phyloP scores from a whole-genome alignment of 495 filamentous ascomycete genomes.

The Cryomyces antarcticus region DNA sequence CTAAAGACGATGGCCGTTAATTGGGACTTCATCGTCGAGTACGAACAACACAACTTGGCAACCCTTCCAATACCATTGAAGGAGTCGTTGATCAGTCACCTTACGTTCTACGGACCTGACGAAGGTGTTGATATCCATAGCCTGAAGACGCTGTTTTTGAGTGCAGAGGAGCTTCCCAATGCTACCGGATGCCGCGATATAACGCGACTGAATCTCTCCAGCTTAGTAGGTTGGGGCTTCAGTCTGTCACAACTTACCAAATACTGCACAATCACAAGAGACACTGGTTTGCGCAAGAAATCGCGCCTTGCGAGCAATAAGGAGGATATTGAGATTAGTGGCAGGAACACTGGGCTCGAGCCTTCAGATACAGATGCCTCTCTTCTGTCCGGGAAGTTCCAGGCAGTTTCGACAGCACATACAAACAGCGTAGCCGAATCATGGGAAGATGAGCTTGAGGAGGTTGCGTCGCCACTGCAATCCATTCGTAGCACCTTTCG shows the following conservation, averaged over 20 bases:
- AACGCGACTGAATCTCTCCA: conserved; percentile 40
- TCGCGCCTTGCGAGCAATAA: not conserved
- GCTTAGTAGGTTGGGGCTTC: conserved; percentile 26
- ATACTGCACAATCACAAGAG: not conserved
- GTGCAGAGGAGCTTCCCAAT: conserved; percentile 12
- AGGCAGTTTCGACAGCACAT: not conserved
- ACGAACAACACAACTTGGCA: conserved; percentile 45
- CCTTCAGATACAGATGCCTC: too few species aligned
- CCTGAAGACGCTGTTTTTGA: conserved; percentile 17
- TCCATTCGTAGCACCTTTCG: conserved; percentile 6
- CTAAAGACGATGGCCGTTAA: conserved; percentile 42
- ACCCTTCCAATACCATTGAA: conserved; percentile 42
- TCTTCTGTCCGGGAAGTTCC: too few species aligned
- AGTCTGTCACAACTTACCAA: not conserved
- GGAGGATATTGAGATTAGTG: not conserved
- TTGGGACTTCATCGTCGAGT: conserved; percentile 47
- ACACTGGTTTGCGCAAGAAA: not conserved
- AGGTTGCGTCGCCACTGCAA: not conserved
- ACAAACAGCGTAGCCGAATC: conserved; percentile 4
- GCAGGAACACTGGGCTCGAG: too few species aligned
- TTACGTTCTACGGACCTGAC: conserved; percentile 30
- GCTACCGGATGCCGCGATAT: conserved; percentile 30
- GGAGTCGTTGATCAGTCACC: conserved; percentile 37
- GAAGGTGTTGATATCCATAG: conserved; percentile 25
- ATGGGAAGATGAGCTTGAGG: conserved; percentile 12